Evolutionary conservation across 306 rosid species (phyloP), one percentile per base, ranked within the genome.

Genomic region (Prunus armeniaca): DNA sequence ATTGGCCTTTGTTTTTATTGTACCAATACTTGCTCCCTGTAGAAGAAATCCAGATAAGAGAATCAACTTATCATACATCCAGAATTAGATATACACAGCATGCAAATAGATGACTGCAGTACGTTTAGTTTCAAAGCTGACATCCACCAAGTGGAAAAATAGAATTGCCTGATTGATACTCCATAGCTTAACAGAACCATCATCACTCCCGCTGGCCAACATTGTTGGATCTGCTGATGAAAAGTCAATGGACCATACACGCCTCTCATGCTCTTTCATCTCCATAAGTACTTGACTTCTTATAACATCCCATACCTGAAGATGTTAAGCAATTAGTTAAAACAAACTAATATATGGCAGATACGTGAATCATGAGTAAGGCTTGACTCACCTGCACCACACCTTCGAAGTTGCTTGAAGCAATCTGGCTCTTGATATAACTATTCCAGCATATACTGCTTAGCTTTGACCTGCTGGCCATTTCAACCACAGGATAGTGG

Each of bases 131-230:
- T 90, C 89, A 91, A 93, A 93, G 96, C 94, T 84, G 97, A 91
- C 86, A 93, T 87, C 91, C 97, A 91, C 96, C 91, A 91, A 93
- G 91, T 87, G 96, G 88, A 90, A 92, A 84, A 96, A 81, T 92
- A 91, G 87, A 96, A 91, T 95, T 96, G 97, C 99, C 99, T 96
- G 99, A 92, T 96, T 96, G 92, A 96, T 96, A 88, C 97, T 96
- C 99, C 99, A 96, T 85, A 96, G 97, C 97, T 96, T 96, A 62
- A 96, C 98, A 50, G 90, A 89, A 74, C 96, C 86, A 68, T 96
- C 99, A 30, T 96, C 98, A 51, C 99, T 93, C 73, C 99, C 99
- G 30, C 99, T 96, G 28, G 97, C 98, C 78, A 96, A 81, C 89
- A 96, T 80, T 73, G 99, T 96, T 27, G 99, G 99, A 76, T 96